Evolutionary conservation across 148 eudicot genomes (phyloP), one percentile per base, ranked within the genome.

Genomic region (Rhododendron ferrugineum): DNA sequence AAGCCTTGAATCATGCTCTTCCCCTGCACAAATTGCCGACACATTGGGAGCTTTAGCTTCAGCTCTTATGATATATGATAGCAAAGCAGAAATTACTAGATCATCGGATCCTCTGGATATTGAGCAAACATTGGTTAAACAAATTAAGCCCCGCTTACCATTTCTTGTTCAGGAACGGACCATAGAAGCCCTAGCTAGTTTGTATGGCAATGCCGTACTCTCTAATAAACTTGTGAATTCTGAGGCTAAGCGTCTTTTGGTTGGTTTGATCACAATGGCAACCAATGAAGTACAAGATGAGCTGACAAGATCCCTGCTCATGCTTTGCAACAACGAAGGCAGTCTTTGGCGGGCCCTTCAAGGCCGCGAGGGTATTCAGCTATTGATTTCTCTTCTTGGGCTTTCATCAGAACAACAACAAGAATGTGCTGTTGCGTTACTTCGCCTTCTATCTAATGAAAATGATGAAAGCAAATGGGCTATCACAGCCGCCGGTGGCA

Each of bases 401-500:
- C 92, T 97, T 86, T 97, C 99, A 42, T 97, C 99, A 54, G 99
- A 97, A 90, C 99, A 97, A 87, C 99, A 97, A 77, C 99, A 97
- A 89, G 99, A 97, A 86, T 94, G 98, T 89, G 98, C 99, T 77
- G 98, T 97, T 89, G 98, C 99, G 9, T 92, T 97, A 87, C 95
- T 97, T 86, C 92, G 95, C 82, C 96, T 95, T 87, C 85, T 97
- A 74, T 95, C 98, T 75, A 91, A 92, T 85, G 99, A 97, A 85
- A 97, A 95, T 85, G 98, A 97, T 89, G 99, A 97, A 85, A 94
- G 98, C 85, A 97, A 97, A 90, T 97, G 99, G 99, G 98, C 99
- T 72, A 94, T 97, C 81, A 97, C 99, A 20, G 99, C 98, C n/a
- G 99, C 99, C 76, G 99, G 99, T 84, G 99, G 99, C 73, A 97